phyloP scores from a whole-genome alignment of 441 rosid species.

The Syzygium malaccense region DNA sequence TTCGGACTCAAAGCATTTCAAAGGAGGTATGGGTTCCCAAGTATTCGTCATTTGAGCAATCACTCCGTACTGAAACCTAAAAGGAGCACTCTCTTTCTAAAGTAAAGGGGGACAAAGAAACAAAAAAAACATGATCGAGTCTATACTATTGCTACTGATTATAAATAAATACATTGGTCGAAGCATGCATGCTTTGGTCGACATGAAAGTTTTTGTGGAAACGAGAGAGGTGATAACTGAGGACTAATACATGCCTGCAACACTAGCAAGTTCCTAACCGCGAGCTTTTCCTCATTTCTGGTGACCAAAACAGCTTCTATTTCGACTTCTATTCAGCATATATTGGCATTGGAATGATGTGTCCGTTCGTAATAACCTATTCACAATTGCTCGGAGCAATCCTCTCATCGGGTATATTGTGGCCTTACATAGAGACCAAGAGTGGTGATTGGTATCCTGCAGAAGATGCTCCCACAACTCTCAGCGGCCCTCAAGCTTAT shows the following conservation, averaged over 20 bases:
- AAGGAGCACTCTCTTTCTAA: background rate
- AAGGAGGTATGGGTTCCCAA: background rate
- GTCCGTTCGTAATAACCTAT: background rate
- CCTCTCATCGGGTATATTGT: background rate
- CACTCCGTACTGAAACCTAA: background rate
- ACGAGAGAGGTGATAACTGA: background rate
- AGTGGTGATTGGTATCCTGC: background rate
- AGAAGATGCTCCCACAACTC: background rate
- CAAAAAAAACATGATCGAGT: background rate
- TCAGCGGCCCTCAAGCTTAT: background rate
- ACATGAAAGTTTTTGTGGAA: background rate
- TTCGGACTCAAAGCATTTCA: background rate
- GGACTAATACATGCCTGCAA: background rate
- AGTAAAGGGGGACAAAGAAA: background rate
- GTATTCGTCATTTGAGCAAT: background rate
- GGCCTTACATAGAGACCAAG: background rate
- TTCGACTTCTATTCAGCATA: background rate
- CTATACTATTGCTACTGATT: background rate
- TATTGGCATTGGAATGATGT: background rate
- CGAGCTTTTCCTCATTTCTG: background rate
- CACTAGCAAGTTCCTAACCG: background rate
- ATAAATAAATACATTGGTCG: background rate
- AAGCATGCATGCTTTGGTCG: background rate
- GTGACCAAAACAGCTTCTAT: background rate
- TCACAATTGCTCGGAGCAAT: background rate